These are phyloP conservation scores for Plenodomus lindquistii DNA, from an alignment of 2,329 filamentous ascomycete genomes.

Conservation along the genomic window DNA sequence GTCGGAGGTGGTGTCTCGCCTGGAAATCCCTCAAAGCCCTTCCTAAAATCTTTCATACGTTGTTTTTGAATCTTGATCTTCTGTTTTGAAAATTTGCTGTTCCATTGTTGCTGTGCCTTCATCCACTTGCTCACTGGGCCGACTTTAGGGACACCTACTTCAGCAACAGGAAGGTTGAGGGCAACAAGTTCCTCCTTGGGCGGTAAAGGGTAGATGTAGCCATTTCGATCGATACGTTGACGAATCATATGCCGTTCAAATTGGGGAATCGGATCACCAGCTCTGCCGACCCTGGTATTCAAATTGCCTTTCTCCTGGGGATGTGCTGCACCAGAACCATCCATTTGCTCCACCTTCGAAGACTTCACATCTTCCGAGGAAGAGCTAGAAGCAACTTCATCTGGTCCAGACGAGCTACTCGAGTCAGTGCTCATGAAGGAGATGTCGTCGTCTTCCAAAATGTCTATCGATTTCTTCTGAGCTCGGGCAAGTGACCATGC, in stretches of 20 bases:
- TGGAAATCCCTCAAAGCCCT: conserved; percentile 70
- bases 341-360: conserved; percentile 14
- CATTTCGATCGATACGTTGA: conserved; percentile 79
- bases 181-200: conserved; percentile 67
- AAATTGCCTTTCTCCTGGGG: conserved; percentile 11
- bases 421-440: conserved; percentile 71
- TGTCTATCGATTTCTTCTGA: conserved; percentile 78
- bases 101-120: conserved; percentile 71
- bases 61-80: conserved; percentile 74
- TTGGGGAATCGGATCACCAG: conserved; percentile 78
- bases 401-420: conserved; percentile 16
- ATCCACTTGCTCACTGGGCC: conserved; percentile 85
- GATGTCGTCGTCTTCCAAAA: conserved; percentile 75
- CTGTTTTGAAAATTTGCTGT: conserved; percentile 69
- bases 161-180: conserved; percentile 64
- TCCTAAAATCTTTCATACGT: conserved; percentile 71
- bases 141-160: conserved; percentile 79
- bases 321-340: conserved; percentile 24
- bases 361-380: conserved; percentile 31
- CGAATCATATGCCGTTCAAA: conserved; percentile 91
- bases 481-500: conserved; percentile 87
- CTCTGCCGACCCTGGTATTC: conserved; percentile 68
- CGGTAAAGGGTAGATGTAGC: conserved; percentile 70
- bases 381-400: conserved; percentile 17
- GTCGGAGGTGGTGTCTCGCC: conserved; percentile 82